These are phyloP conservation scores for Microsporum canis DNA, from an alignment of 2,329 filamentous ascomycete species.

Conservation along the genomic window DNA sequence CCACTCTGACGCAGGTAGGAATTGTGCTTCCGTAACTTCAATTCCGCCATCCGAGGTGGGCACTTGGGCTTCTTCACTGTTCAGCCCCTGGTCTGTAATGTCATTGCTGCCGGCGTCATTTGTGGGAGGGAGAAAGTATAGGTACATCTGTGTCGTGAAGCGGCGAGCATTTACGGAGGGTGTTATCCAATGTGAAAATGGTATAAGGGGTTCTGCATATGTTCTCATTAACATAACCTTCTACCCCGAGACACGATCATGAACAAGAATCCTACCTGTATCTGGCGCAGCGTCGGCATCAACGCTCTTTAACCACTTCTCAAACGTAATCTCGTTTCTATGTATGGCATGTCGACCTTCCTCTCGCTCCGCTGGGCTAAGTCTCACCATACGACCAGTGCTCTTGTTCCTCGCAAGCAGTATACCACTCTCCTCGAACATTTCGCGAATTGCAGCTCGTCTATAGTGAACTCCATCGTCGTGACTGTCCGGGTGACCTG, in stretches of 20 bases:
- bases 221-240: background rate
- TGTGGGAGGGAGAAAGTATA: slow-evolving; percentile 70
- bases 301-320: slow-evolving; percentile 47
- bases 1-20: slow-evolving; percentile 61
- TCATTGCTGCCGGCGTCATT: slow-evolving; percentile 20
- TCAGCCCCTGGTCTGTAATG: slow-evolving; percentile 24
- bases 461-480: slow-evolving; percentile 62
- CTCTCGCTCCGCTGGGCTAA: slow-evolving; percentile 51
- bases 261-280: slow-evolving; percentile 36
- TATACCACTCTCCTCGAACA: slow-evolving; percentile 91
- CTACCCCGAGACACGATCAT: background rate
- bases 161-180: slow-evolving; percentile 57
- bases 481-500: slow-evolving; percentile 48
- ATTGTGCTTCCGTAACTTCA: slow-evolving; percentile 64
- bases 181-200: slow-evolving; percentile 89
- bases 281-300: slow-evolving; percentile 40
- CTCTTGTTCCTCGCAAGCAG: slow-evolving; percentile 49
- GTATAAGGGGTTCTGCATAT: slow-evolving; percentile 44
- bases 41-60: slow-evolving; percentile 61
- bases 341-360: slow-evolving; percentile 59
- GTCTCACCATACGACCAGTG: slow-evolving; percentile 45
- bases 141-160: slow-evolving; percentile 94
- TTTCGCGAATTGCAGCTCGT: slow-evolving; percentile 76
- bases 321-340: slow-evolving; percentile 52
- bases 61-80: slow-evolving; percentile 49